phyloP scores from a whole-genome alignment of 2,329 filamentous ascomycete genomes.

The Acrodontium crateriforme region DNA sequence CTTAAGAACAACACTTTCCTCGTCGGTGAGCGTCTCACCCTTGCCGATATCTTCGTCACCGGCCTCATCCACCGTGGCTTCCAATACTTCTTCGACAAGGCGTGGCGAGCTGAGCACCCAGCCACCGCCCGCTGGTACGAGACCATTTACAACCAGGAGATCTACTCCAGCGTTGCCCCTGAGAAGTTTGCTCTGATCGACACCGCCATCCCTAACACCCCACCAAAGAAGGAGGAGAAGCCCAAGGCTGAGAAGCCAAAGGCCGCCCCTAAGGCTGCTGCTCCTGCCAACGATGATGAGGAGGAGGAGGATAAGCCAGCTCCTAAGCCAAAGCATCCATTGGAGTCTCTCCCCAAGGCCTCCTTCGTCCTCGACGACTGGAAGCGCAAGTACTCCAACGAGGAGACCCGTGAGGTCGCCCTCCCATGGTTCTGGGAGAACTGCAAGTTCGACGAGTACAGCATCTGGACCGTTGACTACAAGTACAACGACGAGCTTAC shows the following conservation, averaged over 20 bases:
- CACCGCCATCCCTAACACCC: conserved; percentile 57
- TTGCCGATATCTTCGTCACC: conserved; percentile 81
- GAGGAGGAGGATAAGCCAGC: conserved; percentile 46
- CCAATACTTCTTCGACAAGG: conserved; percentile 86
- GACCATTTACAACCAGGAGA: conserved; percentile 83
- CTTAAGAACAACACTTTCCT: conserved; percentile 90
- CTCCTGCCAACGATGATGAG: conserved; percentile 40
- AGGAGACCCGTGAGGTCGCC: conserved; percentile 65
- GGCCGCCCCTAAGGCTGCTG: conserved; percentile 37
- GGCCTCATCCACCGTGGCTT: conserved; percentile 75
- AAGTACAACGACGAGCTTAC: conserved; percentile 99
- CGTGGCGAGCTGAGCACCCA: conserved; percentile 71
- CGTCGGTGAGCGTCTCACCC: conserved; percentile 91
- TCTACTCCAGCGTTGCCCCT: conserved; percentile 63
- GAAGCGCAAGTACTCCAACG: conserved; percentile 99
- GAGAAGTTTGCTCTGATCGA: conserved; percentile 67
- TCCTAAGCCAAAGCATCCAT: conserved; percentile 93
- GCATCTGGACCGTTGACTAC: conserved; percentile 86
- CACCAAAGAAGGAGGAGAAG: conserved; percentile 50
- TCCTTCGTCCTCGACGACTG: conserved; percentile 83
- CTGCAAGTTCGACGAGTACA: conserved; percentile 87
- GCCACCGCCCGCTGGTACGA: conserved; percentile 87
- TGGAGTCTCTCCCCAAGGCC: conserved; percentile 69
- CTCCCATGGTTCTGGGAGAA: conserved; percentile 99
- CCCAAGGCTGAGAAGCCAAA: conserved; percentile 52